Conservation (phyloP, 805 yeast genomes). For the Hanseniaspora clermontiae region DNA sequence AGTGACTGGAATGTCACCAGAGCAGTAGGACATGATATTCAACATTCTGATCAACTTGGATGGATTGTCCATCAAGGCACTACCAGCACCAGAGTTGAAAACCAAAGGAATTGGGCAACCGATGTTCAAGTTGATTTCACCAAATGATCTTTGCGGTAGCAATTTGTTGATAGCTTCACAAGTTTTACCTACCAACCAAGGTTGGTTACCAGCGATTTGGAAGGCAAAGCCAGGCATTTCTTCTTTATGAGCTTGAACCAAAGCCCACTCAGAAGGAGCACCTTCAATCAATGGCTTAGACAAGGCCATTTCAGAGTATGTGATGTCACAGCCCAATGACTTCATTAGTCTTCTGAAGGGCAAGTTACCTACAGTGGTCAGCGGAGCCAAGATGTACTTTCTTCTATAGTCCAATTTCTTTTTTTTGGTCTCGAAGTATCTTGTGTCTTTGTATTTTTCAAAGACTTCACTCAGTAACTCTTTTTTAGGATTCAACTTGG, state of each 20-base stretch:
- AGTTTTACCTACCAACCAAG: constrained; percentile 88
- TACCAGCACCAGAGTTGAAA: constrained; percentile 91
- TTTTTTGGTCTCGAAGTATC: constrained; percentile 71
- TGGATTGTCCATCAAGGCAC: constrained; percentile 83
- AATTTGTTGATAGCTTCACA: constrained; percentile 46
- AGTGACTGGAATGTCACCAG: constrained; percentile 86
- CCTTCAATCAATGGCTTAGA: constrained; percentile 79
- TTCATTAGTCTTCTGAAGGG: constrained; percentile 92
- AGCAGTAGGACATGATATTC: constrained; percentile 75
- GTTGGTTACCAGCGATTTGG: constrained; percentile 82
- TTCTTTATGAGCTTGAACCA: constrained; percentile 71
- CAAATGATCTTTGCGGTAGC: constrained; percentile 32
- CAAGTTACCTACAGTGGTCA: constrained; percentile 93
- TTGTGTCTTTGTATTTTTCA: constrained; percentile 53
- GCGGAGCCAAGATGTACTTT: constrained; percentile 84
- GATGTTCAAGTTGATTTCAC: constrained; percentile 81
- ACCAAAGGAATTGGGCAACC: constrained; percentile 96
- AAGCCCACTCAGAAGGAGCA: constrained; percentile 91
- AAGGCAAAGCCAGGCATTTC: constrained; percentile 87
- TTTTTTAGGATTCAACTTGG: constrained; percentile 20
- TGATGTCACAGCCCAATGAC: constrained; percentile 78
- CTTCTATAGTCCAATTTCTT: constrained; percentile 47
- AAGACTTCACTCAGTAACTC: constrained; percentile 25
- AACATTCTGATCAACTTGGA: constrained; percentile 65
- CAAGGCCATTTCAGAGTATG: constrained; percentile 93